These are phyloP conservation scores for Fusarium kyushuense DNA, from an alignment of 2,329 filamentous ascomycete genomes.

Conservation along the genomic window DNA sequence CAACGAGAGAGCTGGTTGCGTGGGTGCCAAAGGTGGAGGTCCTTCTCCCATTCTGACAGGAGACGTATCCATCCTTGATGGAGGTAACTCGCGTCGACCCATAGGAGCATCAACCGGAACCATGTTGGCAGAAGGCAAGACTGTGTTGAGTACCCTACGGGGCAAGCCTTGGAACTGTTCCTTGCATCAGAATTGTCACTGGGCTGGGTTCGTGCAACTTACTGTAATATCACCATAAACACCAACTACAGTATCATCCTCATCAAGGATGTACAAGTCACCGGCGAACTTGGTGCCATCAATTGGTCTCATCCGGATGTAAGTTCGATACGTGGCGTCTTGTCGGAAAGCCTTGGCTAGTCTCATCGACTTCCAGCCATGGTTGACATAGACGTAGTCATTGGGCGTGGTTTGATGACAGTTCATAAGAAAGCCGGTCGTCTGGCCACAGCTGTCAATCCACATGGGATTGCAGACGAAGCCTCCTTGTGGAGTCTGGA, in stretches of 20 bases:
- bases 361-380: conserved; percentile 68
- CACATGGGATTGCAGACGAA: conserved; percentile 70
- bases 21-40: background rate
- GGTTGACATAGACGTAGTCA: conserved; percentile 71
- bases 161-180: conserved; percentile 13
- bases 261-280: conserved; percentile 68
- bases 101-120: background rate
- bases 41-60: background rate
- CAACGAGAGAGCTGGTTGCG: background rate
- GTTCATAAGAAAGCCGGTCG: conserved; percentile 72
- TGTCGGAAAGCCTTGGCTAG: conserved; percentile 51
- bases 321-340: conserved; percentile 64
- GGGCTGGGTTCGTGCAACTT: background rate
- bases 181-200: background rate
- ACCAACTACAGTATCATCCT: conserved; percentile 60
- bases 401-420: conserved; percentile 63
- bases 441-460: conserved; percentile 69
- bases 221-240: conserved; percentile 66
- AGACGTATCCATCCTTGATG: background rate
- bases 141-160: conserved; percentile 6
- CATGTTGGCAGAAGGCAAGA: background rate
- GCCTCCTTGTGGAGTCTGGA: conserved; percentile 57
- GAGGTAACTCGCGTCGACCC: background rate
- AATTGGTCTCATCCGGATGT: conserved; percentile 69
- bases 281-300: conserved; percentile 56